A percentile compares a stretch with the other conserved stretches of the same genome.
Evolutionary conservation across 768 basidiomycete species (phyloP).

Genomic region (Termitomyces heimii): DNA sequence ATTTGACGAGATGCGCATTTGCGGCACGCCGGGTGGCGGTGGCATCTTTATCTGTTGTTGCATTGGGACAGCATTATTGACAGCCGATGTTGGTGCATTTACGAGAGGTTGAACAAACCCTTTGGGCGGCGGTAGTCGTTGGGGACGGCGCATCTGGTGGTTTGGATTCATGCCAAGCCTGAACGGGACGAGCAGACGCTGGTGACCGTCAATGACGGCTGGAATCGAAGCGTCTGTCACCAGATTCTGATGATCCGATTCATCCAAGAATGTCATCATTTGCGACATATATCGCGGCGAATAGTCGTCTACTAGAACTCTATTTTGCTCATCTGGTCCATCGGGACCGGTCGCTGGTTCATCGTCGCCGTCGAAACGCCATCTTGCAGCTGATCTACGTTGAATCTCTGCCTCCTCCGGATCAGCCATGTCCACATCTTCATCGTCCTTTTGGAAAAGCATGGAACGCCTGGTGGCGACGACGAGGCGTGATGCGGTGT

Average conservation of each 20-base stretch:
- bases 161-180: constrained; percentile 33
- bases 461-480: constrained; percentile 19
- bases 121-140: constrained; percentile 14
- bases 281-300: constrained; percentile 53
- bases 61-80: constrained; percentile 52
- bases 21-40: constrained; percentile 45
- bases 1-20: constrained; percentile 58
- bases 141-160: constrained; percentile 22
- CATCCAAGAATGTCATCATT: constrained; percentile 50
- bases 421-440: constrained; percentile 26
- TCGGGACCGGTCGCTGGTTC: constrained; percentile 45
- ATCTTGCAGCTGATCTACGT: constrained; percentile 45
- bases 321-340: constrained; percentile 63
- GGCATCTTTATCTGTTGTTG: constrained; percentile 61
- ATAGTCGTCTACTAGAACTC: constrained; percentile 68
- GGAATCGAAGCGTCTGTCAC: constrained; percentile 46
- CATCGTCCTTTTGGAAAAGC: constrained; percentile 19
- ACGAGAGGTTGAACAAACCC: constrained; percentile 8
- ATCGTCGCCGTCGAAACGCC: constrained; percentile 69
- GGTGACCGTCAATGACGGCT: constrained; percentile 44
- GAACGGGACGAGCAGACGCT: constrained; percentile 45
- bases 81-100: constrained; percentile 15
- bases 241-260: constrained; percentile 45
- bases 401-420: constrained; percentile 24
- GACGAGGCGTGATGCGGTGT: constrained; percentile 21